Percentiles rank a stretch among this genome's conserved stretches.
phyloP scores from a whole-genome alignment of 1,139 yeast species.

The Lodderomyces parapsilosis region DNA sequence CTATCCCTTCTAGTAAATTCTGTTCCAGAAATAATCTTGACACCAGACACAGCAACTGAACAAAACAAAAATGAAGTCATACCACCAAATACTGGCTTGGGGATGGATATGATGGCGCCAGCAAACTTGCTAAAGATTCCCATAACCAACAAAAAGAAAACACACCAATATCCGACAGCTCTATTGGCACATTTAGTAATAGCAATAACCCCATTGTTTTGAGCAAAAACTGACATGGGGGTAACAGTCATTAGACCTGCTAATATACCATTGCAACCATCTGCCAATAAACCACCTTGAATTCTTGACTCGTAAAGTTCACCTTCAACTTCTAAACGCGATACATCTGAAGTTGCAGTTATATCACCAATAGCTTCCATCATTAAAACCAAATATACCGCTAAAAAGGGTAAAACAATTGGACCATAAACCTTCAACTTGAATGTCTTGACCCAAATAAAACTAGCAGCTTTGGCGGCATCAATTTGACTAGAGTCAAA shows the following conservation, averaged over 20 bases:
- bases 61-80: constrained; percentile 89
- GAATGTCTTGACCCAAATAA: constrained; percentile 86
- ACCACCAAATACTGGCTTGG: constrained; percentile 83
- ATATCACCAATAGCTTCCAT: constrained; percentile 94
- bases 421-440: constrained; percentile 76
- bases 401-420: constrained; percentile 75
- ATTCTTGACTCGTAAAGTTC: constrained; percentile 75
- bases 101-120: constrained; percentile 84
- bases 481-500: constrained; percentile 53
- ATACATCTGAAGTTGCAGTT: constrained; percentile 89
- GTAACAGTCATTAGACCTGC: constrained; percentile 77
- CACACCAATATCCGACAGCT: constrained; percentile 86
- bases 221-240: constrained; percentile 88
- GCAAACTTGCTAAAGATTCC: constrained; percentile 88
- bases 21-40: constrained; percentile 71
- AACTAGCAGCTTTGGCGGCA: constrained; percentile 79
- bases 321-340: constrained; percentile 81
- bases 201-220: constrained; percentile 90
- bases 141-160: constrained; percentile 78
- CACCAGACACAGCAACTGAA: constrained; percentile 86
- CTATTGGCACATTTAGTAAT: constrained; percentile 88
- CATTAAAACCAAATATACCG: constrained; percentile 75
- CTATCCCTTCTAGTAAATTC: constrained; percentile 87
- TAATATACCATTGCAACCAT: constrained; percentile 67
- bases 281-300: constrained; percentile 90